Conservation (phyloP, 1,284 basidiomycete species). For the Wolfiporia cocos region DNA sequence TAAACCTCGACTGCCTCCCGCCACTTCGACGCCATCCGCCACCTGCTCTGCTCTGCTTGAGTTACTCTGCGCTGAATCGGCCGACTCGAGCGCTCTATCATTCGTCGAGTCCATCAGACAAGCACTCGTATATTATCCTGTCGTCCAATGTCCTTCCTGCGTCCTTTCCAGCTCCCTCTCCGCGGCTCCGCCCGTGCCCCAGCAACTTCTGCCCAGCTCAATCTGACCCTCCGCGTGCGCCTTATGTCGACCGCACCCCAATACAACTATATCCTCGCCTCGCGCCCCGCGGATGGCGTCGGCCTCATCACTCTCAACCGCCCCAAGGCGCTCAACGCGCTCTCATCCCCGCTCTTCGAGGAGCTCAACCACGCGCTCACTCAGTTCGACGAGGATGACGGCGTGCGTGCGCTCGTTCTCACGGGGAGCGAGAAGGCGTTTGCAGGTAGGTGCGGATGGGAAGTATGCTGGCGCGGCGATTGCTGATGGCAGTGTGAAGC, state of each 20-base stretch:
- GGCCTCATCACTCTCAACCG: slow-evolving; percentile 91
- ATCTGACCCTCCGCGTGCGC: slow-evolving; percentile 1
- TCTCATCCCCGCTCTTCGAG: slow-evolving; percentile 74
- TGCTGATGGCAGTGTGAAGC: slow-evolving; percentile 34
- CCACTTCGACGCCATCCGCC: no score
- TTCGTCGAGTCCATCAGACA: no score
- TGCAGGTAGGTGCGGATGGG: slow-evolving; percentile 54
- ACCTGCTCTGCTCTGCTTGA: no score
- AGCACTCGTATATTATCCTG: no score
- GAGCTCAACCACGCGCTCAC: slow-evolving; percentile 76
- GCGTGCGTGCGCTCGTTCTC: slow-evolving; percentile 82
- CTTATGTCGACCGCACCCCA: slow-evolving; percentile 12
- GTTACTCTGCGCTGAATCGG: no score
- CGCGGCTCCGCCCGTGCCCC: no score
- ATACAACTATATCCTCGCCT: slow-evolving; percentile 74
- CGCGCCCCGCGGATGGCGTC: slow-evolving; percentile 71
- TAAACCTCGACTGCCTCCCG: no score
- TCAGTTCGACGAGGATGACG: slow-evolving; percentile 68
- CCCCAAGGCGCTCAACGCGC: slow-evolving; percentile 93
- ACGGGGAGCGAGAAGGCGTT: slow-evolving; percentile 94
- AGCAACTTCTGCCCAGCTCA: no score
- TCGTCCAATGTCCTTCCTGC: no score
- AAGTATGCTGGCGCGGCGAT: background rate
- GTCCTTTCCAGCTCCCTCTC: no score
- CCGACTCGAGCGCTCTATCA: no score